Evolutionary conservation across 208 protist genomes (phyloP).

Genomic region (Borovskyia barvae): DNA sequence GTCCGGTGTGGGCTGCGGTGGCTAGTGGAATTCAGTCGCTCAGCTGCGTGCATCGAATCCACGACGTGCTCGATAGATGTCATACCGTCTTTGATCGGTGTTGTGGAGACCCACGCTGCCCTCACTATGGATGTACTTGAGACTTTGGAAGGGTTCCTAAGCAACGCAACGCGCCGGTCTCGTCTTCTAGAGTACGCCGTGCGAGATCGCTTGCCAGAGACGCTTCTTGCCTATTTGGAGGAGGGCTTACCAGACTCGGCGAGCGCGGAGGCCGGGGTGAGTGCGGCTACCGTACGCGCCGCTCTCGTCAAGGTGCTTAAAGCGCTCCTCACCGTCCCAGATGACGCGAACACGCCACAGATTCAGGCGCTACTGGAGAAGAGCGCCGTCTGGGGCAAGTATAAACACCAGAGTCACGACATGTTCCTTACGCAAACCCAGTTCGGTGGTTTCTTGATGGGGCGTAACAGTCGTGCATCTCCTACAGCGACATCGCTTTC

Average conservation of each 20-base stretch:
- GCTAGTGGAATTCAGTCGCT: conserved; percentile 58
- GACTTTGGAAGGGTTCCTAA: conserved; percentile 55
- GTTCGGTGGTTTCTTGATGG: conserved; percentile 67
- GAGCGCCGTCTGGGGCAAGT: conserved; percentile 78
- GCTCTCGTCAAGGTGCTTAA: conserved; percentile 88
- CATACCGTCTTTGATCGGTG: conserved; percentile 41
- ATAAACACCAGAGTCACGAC: conserved; percentile 91
- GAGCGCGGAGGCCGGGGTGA: conserved; percentile 26
- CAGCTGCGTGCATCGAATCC: conserved; percentile 58
- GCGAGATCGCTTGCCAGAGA: conserved; percentile 44
- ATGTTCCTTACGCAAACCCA: conserved; percentile 75
- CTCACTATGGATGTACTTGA: conserved; percentile 48
- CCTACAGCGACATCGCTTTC: conserved; percentile 16
- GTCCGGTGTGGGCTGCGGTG: conserved; percentile 35
- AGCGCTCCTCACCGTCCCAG: conserved; percentile 45
- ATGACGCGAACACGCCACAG: conserved; percentile 32
- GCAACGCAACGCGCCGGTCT: conserved; percentile 28
- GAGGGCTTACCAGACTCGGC: conserved; percentile 34
- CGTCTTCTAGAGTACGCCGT: conserved; percentile 31
- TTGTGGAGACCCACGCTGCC: conserved; percentile 19
- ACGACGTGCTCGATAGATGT: conserved; percentile 36
- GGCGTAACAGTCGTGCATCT: not conserved
- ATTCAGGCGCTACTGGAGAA: conserved; percentile 51
- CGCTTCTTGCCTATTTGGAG: conserved; percentile 65
- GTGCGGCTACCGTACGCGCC: conserved; percentile 69